Evolutionary conservation across 2,329 filamentous ascomycete species (phyloP).

Genomic region (Hypoxylon sp.): DNA sequence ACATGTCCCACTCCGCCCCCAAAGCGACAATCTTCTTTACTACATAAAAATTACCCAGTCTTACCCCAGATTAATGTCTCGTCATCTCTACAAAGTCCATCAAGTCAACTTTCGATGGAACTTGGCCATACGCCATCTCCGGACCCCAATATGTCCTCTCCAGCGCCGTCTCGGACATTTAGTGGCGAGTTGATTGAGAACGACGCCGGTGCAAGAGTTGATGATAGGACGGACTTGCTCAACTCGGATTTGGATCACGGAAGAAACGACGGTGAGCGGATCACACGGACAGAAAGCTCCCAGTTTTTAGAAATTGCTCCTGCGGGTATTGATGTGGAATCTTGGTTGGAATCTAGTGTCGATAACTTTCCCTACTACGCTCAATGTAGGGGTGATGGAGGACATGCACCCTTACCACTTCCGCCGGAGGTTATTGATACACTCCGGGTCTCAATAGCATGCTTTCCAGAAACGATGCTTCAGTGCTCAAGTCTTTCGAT

Average conservation of each 20-base stretch:
- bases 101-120: conserved; percentile 17
- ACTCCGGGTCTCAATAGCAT: conserved; percentile 67
- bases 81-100: conserved; percentile 25
- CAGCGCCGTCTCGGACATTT: conserved; percentile 10
- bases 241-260: neutral
- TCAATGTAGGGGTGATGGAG: conserved; percentile 46
- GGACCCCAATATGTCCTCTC: conserved; percentile 15
- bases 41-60: conserved; percentile 43
- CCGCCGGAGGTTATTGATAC: conserved; percentile 69
- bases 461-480: conserved; percentile 73
- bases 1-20: conserved; percentile 42
- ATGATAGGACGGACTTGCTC: conserved; percentile 13
- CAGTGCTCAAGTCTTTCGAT: conserved; percentile 68
- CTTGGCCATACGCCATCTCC: conserved; percentile 10
- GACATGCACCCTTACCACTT: conserved; percentile 62
- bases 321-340: conserved; percentile 47
- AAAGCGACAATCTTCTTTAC: conserved; percentile 47
- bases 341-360: conserved; percentile 48
- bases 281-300: conserved; percentile 9
- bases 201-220: conserved; percentile 1
- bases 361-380: conserved; percentile 49
- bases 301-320: conserved; percentile 40
- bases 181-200: conserved; percentile 7
- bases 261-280: conserved; percentile 9
- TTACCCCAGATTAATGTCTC: conserved; percentile 41